These are phyloP conservation scores for Barbatosphaeria neglecta DNA, from an alignment of 495 filamentous ascomycete species.

Conservation along the genomic window DNA sequence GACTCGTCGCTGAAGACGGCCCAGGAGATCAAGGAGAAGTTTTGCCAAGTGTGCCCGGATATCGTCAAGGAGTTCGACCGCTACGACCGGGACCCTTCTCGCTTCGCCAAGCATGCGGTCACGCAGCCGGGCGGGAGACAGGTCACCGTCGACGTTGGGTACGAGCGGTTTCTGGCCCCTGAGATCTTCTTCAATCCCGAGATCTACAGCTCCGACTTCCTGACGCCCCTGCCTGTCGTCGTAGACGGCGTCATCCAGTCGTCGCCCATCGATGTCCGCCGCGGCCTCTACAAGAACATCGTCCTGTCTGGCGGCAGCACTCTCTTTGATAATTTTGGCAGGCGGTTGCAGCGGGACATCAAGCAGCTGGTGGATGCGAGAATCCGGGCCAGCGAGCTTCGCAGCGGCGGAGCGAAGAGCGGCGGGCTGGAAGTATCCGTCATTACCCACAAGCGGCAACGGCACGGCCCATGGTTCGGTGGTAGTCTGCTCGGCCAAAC, in stretches of 20 bases:
- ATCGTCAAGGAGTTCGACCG: conserved; percentile 94
- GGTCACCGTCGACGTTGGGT: conserved; percentile 82
- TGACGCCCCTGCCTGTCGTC: conserved; percentile 85
- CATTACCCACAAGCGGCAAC: conserved; percentile 89
- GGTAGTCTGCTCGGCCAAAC: conserved; percentile 93
- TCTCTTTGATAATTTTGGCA: conserved; percentile 93
- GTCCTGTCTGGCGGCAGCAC: conserved; percentile 94
- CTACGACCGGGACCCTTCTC: conserved; percentile 83
- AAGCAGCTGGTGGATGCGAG: conserved; percentile 73
- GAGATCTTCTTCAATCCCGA: conserved; percentile 99
- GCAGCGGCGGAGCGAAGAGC: conserved; percentile 80
- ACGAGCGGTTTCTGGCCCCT: conserved; percentile 94
- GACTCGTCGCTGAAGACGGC: conserved; percentile 96
- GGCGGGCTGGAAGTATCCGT: conserved; percentile 94
- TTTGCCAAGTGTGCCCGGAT: conserved; percentile 95
- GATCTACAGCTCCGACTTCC: conserved; percentile 96
- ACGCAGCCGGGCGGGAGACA: conserved; percentile 76
- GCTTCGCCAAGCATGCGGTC: conserved; percentile 81
- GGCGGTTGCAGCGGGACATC: conserved; percentile 91
- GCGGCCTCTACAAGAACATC: conserved; percentile 99
- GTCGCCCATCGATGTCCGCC: conserved; percentile 90
- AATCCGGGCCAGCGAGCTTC: conserved; percentile 56
- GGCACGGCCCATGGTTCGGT: conserved; percentile 97
- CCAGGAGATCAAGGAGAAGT: conserved; percentile 94
- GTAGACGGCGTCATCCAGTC: conserved; percentile 96